Evolutionary conservation across 768 basidiomycete genomes (phyloP).

Genomic region (Mycena rosella): DNA sequence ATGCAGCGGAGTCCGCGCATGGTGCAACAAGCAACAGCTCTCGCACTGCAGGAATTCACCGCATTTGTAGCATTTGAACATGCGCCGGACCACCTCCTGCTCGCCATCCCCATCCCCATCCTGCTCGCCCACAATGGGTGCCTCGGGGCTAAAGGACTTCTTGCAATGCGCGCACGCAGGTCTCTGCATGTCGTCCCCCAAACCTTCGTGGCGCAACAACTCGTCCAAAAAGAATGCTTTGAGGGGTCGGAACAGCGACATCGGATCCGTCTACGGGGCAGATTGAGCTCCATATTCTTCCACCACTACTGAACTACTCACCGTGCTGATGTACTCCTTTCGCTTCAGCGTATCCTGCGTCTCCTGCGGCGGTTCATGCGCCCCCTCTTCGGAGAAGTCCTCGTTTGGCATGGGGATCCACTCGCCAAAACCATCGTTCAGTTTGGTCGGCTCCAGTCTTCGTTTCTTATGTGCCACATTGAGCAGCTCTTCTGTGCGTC

Average conservation of each 20-base stretch:
- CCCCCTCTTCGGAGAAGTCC: neutral
- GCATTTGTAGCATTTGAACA: neutral
- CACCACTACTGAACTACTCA: neutral
- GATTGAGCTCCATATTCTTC: neutral
- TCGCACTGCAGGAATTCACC: slow-evolving; percentile 18
- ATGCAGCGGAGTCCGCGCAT: slow-evolving; percentile 17
- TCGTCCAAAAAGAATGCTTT: slow-evolving; percentile 18
- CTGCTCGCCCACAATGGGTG: no score
- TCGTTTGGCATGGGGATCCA: neutral
- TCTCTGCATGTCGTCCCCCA: slow-evolving; percentile 1
- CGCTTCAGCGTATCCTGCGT: neutral
- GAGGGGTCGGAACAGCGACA: slow-evolving; percentile 17
- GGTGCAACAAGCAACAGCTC: neutral
- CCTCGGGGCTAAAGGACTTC: neutral
- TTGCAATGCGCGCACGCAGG: slow-evolving; percentile 16
- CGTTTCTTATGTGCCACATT: neutral
- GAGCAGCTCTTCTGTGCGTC: neutral
- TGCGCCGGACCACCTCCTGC: neutral
- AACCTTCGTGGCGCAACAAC: slow-evolving; percentile 10
- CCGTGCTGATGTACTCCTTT: neutral
- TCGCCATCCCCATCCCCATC: no score
- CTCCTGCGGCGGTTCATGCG: neutral
- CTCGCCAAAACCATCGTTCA: neutral
- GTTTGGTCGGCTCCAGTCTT: neutral
- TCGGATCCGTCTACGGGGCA: slow-evolving; percentile 11